Base-by-base conservation (phyloP, 192 early-diverging fungal species). In the Chytriomyces hyalinus region DNA sequence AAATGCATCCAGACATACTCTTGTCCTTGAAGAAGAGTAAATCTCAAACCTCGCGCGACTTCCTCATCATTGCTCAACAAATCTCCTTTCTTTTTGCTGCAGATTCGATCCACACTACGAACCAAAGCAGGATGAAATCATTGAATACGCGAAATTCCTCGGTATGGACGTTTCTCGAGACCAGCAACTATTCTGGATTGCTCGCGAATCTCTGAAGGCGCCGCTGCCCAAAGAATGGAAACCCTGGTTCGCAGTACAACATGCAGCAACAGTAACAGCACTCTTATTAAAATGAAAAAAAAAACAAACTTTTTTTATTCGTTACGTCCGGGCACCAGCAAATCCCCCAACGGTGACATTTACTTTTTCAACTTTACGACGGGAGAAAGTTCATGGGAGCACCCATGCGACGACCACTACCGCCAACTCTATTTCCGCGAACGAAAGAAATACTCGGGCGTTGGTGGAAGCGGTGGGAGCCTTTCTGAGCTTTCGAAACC, bases 381-480 rank as follows among this genome's bases (percentile, higher is more conserved):
- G 1, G 87, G 88, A 5, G 90, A 90, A 61, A 84, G 82, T 59
- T 90, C 89, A 1, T 91, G 90, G 90, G 90, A 91, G 59, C 90
- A 91, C 67, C 90, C 90, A 7, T 91, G 88, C 69, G 90, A 91
- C 73, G 90, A 91, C 26, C 83, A 91, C 49, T 91, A 88, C 74
- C 53, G 82, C 26, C 84, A 90, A 24, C 67, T 91, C 5, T 90
- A 90, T 69, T 80, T 85, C 61, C 51, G 74, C 17, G 88, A 90
- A 77, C 87, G 87, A 71, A 82, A 79, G 65, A 88, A 90, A 74
- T 20, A 13, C 20, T 13, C 53, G 13, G 53, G 20, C 53, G 53
- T 57, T 13, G 20, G 53, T 57, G 13, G 15, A 57, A 57, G 20
- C 20, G 20, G 53, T 4, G 53, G 20, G 2, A 57, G 53, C 20